Evolutionary conservation across 2,329 filamentous ascomycete genomes (phyloP).

Genomic region (Rachicladosporium sp.): DNA sequence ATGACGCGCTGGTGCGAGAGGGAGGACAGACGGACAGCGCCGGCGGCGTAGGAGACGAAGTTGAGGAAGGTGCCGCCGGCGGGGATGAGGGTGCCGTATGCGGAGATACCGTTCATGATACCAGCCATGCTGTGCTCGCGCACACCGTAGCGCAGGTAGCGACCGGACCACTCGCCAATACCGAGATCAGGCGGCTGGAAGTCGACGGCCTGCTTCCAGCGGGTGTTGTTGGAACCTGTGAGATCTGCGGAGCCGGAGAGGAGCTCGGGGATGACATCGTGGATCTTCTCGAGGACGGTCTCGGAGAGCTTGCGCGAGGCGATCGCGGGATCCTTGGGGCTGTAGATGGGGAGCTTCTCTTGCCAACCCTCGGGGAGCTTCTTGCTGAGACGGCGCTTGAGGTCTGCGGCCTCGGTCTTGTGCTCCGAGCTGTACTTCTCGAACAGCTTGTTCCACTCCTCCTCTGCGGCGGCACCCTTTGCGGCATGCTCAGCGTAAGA

Average conservation of each 20-base stretch:
- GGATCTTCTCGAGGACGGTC: slow-evolving; percentile 78
- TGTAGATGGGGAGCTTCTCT: slow-evolving; percentile 84
- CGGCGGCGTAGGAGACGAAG: slow-evolving; percentile 96
- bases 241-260: slow-evolving; percentile 93
- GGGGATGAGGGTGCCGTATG: slow-evolving; percentile 89
- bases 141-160: slow-evolving; percentile 87
- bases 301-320: slow-evolving; percentile 96
- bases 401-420: slow-evolving; percentile 67
- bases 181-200: slow-evolving; percentile 84
- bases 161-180: slow-evolving; percentile 80
- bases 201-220: slow-evolving; percentile 93
- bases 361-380: slow-evolving; percentile 94
- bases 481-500: slow-evolving; percentile 72
- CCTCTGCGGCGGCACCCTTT: slow-evolving; percentile 76
- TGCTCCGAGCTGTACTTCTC: slow-evolving; percentile 72
- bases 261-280: slow-evolving; percentile 73
- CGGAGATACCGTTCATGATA: slow-evolving; percentile 88
- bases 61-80: slow-evolving; percentile 96
- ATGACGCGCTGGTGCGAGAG: slow-evolving; percentile 83
- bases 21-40: slow-evolving; percentile 84
- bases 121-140: slow-evolving; percentile 87
- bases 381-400: slow-evolving; percentile 65
- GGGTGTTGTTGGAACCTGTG: slow-evolving; percentile 96
- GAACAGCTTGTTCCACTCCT: slow-evolving; percentile 91
- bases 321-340: slow-evolving; percentile 67